phyloP scores from a whole-genome alignment of 1,284 basidiomycete species.

The Puccinia hordei region DNA sequence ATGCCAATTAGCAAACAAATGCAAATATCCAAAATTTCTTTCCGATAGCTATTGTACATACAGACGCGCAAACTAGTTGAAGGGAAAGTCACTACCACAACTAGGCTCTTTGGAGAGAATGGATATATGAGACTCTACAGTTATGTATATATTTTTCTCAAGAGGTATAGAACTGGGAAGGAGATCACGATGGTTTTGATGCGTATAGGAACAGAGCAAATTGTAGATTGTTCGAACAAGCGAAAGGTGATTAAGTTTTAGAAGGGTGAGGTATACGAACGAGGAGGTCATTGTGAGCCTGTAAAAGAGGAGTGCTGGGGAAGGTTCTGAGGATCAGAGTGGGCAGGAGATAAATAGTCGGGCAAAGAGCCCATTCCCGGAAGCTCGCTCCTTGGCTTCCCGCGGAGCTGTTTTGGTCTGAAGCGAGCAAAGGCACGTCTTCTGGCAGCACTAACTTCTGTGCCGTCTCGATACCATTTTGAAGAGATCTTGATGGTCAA shows the following conservation, averaged over 20 bases:
- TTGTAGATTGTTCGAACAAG: neutral
- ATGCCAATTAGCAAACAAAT: too few relatives aligned
- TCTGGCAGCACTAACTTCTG: conserved; percentile 22
- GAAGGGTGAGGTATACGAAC: neutral
- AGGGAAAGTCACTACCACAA: too few relatives aligned
- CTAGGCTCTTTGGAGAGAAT: too few relatives aligned
- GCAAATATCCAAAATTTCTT: too few relatives aligned
- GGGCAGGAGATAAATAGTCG: neutral
- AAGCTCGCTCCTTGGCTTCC: conserved; percentile 32
- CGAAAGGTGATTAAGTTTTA: neutral
- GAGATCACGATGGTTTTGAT: too few relatives aligned
- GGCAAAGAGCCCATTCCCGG: conserved; percentile 24
- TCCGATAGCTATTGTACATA: too few relatives aligned
- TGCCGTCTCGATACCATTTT: conserved; percentile 45
- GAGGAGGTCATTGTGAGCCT: neutral
- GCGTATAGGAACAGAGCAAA: neutral
- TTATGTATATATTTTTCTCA: neutral
- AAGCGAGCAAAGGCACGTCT: conserved; percentile 47
- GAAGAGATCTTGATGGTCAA: conserved; percentile 37
- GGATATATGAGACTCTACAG: neutral
- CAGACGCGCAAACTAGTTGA: too few relatives aligned
- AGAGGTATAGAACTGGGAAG: neutral
- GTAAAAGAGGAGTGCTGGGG: neutral
- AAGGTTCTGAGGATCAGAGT: neutral
- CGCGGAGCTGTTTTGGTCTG: conserved; percentile 44